Percentiles rank a stretch among this genome's conserved stretches.
Evolutionary conservation across 129 eudicot species (phyloP).

Genomic region (Dittrichia graveolens): DNA sequence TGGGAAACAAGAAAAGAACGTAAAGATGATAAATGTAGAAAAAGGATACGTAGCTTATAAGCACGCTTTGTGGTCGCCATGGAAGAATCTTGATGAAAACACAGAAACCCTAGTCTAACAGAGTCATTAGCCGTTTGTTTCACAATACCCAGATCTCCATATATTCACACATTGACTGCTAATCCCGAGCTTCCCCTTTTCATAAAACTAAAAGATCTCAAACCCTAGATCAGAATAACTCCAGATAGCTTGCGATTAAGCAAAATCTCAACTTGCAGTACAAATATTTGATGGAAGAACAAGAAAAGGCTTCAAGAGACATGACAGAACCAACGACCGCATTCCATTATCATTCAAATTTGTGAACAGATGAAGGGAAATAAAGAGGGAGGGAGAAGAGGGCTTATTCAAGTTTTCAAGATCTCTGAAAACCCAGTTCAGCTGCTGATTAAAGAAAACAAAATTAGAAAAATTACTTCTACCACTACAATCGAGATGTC

Average conservation of each 20-base stretch:
- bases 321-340: neutral
- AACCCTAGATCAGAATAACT: constrained; percentile 36
- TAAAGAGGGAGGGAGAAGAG: constrained; percentile 27
- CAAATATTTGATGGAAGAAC: constrained; percentile 7
- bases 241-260: neutral
- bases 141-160: constrained; percentile 31
- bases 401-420: constrained; percentile 36
- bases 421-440: constrained; percentile 24
- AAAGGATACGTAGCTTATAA: constrained; percentile 99
- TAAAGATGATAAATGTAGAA: neutral
- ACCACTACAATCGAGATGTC: constrained; percentile 33
- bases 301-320: neutral
- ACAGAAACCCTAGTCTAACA: constrained; percentile 32
- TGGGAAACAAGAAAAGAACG: neutral
- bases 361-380: neutral
- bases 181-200: constrained; percentile 19
- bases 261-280: constrained; percentile 10
- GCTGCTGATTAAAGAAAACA: neutral
- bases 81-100: constrained; percentile 20
- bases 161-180: constrained; percentile 23
- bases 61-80: constrained; percentile 90
- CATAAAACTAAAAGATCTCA: constrained; percentile 30
- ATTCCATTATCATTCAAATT: constrained; percentile 19
- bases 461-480: neutral
- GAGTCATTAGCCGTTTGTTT: neutral